Conservation (phyloP, 2,329 filamentous ascomycete species). For the Trichoderma semiorbis region DNA sequence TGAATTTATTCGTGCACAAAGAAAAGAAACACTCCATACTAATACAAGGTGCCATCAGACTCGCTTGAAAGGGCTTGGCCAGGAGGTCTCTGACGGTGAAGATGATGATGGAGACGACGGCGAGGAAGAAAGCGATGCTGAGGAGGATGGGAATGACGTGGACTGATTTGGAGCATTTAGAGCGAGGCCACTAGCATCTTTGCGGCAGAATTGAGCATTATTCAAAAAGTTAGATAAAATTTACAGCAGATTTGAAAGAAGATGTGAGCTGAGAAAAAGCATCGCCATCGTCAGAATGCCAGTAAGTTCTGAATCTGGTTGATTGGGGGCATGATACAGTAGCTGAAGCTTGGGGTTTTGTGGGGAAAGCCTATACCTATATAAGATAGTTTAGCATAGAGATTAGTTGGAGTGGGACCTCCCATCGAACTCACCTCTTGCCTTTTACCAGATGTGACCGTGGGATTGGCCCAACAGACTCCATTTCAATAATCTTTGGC, state of each 20-base stretch:
- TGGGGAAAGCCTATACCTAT: neutral
- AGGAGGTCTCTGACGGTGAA: slow-evolving; percentile 73
- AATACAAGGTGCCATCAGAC: slow-evolving; percentile 34
- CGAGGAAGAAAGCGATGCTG: slow-evolving; percentile 22
- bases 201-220: neutral
- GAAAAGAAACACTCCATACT: neutral
- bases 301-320: neutral
- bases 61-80: slow-evolving; percentile 63
- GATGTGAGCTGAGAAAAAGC: neutral
- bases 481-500: slow-evolving; percentile 52
- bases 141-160: slow-evolving; percentile 27
- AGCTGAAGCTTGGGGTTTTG: neutral
- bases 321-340: neutral
- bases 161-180: neutral
- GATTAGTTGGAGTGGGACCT: slow-evolving; percentile 60
- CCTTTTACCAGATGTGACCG: slow-evolving; percentile 79
- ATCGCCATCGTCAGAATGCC: neutral
- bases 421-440: slow-evolving; percentile 73
- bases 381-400: neutral
- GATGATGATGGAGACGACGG: slow-evolving; percentile 60
- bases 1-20: neutral
- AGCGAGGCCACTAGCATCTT: neutral
- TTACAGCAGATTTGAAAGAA: neutral
- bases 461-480: slow-evolving; percentile 54
- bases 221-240: neutral